These are phyloP conservation scores for Colletotrichum sp. DNA, from an alignment of 2,329 filamentous ascomycete species.

Conservation along the genomic window DNA sequence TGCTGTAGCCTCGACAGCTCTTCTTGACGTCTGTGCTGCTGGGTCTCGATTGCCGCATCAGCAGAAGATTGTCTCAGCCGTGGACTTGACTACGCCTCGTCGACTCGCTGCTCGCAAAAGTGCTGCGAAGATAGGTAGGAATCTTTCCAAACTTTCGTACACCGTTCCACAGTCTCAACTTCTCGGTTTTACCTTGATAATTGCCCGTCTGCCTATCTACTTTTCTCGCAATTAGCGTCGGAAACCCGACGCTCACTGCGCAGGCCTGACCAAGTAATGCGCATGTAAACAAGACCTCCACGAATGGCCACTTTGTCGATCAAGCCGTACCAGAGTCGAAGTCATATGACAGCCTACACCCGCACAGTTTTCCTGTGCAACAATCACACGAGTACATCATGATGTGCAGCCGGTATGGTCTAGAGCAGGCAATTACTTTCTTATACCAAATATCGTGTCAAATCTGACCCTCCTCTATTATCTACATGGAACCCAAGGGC, in stretches of 20 bases:
- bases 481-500: background rate
- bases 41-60: background rate
- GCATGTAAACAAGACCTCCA: background rate
- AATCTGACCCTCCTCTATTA: background rate
- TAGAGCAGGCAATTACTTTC: background rate
- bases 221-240: background rate
- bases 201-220: background rate
- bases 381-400: background rate
- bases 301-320: background rate
- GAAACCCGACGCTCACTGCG: background rate
- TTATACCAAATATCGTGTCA: background rate
- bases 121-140: background rate
- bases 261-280: background rate
- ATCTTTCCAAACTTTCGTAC: background rate
- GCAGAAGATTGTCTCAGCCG: background rate
- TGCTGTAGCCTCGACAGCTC: background rate
- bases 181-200: background rate
- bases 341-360: background rate
- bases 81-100: background rate
- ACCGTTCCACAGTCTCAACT: background rate
- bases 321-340: background rate
- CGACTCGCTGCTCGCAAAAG: background rate
- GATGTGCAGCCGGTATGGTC: background rate
- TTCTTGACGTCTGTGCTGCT: background rate
- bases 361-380: background rate